Conservation (phyloP, 2,329 filamentous ascomycete species). For the Plectosphaerella plurivora region DNA sequence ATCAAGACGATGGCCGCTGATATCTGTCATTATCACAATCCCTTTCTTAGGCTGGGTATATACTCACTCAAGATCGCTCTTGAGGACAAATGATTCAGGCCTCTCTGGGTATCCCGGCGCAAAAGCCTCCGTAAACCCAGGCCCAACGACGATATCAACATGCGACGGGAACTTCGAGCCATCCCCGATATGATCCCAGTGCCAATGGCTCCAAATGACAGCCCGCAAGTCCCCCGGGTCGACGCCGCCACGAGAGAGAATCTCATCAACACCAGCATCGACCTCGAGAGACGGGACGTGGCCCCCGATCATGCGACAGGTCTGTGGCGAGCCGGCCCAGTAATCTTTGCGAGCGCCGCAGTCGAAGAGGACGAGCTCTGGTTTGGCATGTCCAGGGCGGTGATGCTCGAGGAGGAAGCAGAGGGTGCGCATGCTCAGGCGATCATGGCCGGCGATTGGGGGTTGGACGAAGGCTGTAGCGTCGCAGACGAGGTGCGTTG, state of each 20-base stretch:
- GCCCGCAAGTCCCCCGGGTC: conserved; percentile 9
- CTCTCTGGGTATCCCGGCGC: conserved; percentile 10
- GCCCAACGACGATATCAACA: conserved; percentile 18
- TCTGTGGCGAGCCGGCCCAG: conserved; percentile 7
- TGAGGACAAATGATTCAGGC: conserved; percentile 4
- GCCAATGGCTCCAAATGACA: conserved; percentile 22
- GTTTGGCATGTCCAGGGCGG: not conserved
- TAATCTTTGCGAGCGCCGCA: conserved; percentile 12
- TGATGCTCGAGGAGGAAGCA: conserved; percentile 10
- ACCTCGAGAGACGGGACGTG: conserved; percentile 8
- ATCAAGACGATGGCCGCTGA: conserved; percentile 8
- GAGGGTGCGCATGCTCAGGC: conserved; percentile 12
- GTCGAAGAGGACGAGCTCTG: conserved; percentile 11
- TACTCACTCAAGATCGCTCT: not conserved
- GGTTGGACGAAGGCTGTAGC: conserved; percentile 10
- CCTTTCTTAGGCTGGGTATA: not conserved
- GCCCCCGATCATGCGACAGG: conserved; percentile 2
- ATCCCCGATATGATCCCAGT: conserved; percentile 23
- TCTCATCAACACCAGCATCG: conserved; percentile 10
- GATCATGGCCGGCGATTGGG: conserved; percentile 10
- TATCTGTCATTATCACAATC: conserved; percentile 5
- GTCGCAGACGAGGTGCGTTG: conserved; percentile 8
- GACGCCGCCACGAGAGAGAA: conserved; percentile 8
- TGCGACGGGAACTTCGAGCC: conserved; percentile 15
- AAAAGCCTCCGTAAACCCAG: conserved; percentile 10